Evolutionary conservation across 306 rosid genomes (phyloP).

Genomic region (Pterocarpus macrocarpus): DNA sequence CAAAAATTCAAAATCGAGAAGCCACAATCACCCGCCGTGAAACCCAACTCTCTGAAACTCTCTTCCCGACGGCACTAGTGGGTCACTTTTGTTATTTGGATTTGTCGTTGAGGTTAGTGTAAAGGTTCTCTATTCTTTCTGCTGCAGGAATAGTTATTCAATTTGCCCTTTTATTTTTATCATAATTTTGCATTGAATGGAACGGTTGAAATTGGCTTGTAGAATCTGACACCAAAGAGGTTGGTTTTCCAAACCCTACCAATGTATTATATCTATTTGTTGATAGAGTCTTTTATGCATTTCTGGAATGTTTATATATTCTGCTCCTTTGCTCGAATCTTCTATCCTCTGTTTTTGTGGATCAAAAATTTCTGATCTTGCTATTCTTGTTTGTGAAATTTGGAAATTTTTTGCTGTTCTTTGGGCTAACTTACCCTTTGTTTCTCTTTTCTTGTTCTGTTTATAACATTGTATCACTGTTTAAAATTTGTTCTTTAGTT

Average conservation of each 20-base stretch:
- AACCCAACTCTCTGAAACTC: no score
- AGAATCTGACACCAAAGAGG: slow-evolving; percentile 72
- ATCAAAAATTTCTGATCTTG: slow-evolving; percentile 48
- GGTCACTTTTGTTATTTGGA: no score
- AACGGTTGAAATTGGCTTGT: slow-evolving; percentile 60
- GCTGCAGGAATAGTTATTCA: slow-evolving; percentile 57
- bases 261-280: slow-evolving; percentile 30
- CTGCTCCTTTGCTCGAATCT: slow-evolving; percentile 39
- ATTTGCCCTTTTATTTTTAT: slow-evolving; percentile 51
- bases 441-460: neutral
- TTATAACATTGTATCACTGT: slow-evolving; percentile 18
- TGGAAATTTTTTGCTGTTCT: slow-evolving; percentile 1
- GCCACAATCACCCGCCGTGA: no score
- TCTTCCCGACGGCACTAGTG: no score
- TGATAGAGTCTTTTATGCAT: neutral
- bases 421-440: slow-evolving; percentile 16
- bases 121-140: slow-evolving; percentile 46
- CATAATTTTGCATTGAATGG: slow-evolving; percentile 59
- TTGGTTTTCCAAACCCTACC: slow-evolving; percentile 57
- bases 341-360: slow-evolving; percentile 42
- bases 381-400: slow-evolving; percentile 42
- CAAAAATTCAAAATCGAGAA: no score
- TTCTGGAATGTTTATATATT: slow-evolving; percentile 25
- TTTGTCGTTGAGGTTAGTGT: slow-evolving; percentile 24
- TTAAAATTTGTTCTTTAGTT: slow-evolving; percentile 27